Evolutionary conservation across 2,329 filamentous ascomycete species (phyloP), one percentile per base, ranked within the genome.

Genomic region (Nigrospora oryzae): DNA sequence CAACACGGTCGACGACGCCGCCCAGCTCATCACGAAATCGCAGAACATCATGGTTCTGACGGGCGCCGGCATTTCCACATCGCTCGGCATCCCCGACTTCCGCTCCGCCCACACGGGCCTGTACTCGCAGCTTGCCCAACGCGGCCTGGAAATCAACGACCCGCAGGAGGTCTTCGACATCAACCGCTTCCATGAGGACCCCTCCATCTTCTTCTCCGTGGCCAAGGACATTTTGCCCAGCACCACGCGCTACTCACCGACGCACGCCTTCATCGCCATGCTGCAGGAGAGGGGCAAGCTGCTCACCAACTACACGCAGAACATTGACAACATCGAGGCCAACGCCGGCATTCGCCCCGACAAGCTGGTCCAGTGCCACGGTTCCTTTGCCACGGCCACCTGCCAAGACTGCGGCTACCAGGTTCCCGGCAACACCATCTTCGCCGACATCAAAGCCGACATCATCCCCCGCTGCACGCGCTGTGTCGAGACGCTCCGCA

Each of bases 91-190:
- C 48, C 93, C 93, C 5, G 93, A 98, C 63, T 98, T 98, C 60
- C 84, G 93, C 53, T 96, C 90, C 43, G 93, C 93, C 63, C 86
- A 88, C 57, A 95, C 84, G 1, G 91, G 91, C 41, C 83, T 97
- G 45, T 97, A 97, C 67, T 84, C 89, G 38, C 84, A 89, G 60
- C 73, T 97, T 42, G 82, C 79, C 54, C 80, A 88, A 56, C 76
- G 93, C 48, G 89, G 89, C 7, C 69, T 84, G 17, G 59, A 56
- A 16, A 73, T 82, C 49, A 80, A 71, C 51, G 90, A 96, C 56
- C 91, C 91, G 1, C 90, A 97, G 61, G 89, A 97, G 59, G 89
- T 97, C 23, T 98, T 98, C 59, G 89, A 95, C 66, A 93, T 97
- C 51, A 67, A 80, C 43, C 75, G 90, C 53, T 98, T 98, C 64